Base-by-base conservation (phyloP, 2,329 filamentous ascomycete genomes). In the Colletotrichum siamense region DNA sequence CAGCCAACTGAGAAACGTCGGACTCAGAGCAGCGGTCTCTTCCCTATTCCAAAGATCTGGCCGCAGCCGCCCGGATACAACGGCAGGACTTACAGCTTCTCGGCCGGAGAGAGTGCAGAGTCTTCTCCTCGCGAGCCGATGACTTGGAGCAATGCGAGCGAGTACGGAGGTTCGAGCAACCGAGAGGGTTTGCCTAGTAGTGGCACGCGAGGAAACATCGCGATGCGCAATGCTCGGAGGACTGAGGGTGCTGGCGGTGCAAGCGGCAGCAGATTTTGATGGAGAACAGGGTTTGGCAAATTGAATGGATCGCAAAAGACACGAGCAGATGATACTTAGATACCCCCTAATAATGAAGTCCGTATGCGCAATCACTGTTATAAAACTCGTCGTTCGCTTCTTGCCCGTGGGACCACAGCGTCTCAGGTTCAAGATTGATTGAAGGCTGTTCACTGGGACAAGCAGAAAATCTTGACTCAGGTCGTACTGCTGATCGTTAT, bases 71-170 rank as follows among this genome's bases (percentile, higher is more conserved):
- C 82, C 1, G 81, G 80, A 8, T 79, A 81, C 67, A 71, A 65
- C 1, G 80, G 79, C 3, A 78, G 78, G 67, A 72, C 79, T 22
- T 81, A 80, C 67, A 81, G 79, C 52, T 78, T 81, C 66, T 80
- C 81, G 34, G 74, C 80, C 10, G 81, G 80, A 30, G 81, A 80
- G 32, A 79, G 77, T 22, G 79, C 77, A 15, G 73, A 71, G 49
- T 77, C 79, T 36, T 79, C 77, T 28, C 78, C 77, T 10, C 70
- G 77, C n/a, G 81, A 81, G 39, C 77, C 78, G 3, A 76, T 66
- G 13, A 73, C 75, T 18, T 83, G 83, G 83, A 83, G 82, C 71
- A 79, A 80, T 28, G 79, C 78, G 10, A 83, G 82, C 69, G 81
- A 84, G 71, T 75, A 80, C 57, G 79, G 80, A 32, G 67, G 76